phyloP scores from a whole-genome alignment of 1,284 basidiomycete species.

The Hortiboletus rubellus region DNA sequence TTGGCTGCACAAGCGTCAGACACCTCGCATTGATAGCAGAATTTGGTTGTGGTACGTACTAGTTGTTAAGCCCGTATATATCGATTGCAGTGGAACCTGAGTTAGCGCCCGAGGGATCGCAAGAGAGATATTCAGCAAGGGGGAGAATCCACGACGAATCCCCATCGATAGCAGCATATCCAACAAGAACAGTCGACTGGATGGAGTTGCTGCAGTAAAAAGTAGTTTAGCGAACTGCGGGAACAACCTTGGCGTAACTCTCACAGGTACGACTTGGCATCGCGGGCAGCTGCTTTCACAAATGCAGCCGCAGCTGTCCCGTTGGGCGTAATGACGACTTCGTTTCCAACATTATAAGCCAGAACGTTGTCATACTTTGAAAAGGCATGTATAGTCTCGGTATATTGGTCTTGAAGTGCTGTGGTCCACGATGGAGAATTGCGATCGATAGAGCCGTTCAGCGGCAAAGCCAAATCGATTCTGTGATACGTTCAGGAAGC shows the following conservation, averaged over 20 bases:
- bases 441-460: slow-evolving; percentile 87
- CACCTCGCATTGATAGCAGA: slow-evolving; percentile 6
- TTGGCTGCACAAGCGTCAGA: slow-evolving; percentile 44
- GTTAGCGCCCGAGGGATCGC: slow-evolving; percentile 57
- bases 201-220: slow-evolving; percentile 57
- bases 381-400: slow-evolving; percentile 77
- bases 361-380: slow-evolving; percentile 82
- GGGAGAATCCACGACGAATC: slow-evolving; percentile 62
- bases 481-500: slow-evolving; percentile 38
- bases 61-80: slow-evolving; percentile 81
- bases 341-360: slow-evolving; percentile 87
- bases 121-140: slow-evolving; percentile 80
- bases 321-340: slow-evolving; percentile 65
- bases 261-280: slow-evolving; percentile 82
- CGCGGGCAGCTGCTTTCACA: slow-evolving; percentile 90
- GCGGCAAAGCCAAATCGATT: slow-evolving; percentile 81
- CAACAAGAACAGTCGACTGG: slow-evolving; percentile 68
- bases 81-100: slow-evolving; percentile 73
- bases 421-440: slow-evolving; percentile 78
- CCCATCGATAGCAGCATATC: slow-evolving; percentile 86
- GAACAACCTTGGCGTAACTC: slow-evolving; percentile 23
- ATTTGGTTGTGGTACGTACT: slow-evolving; percentile 45
- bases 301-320: slow-evolving; percentile 72
- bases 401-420: slow-evolving; percentile 79
- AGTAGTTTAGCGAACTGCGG: neutral